These are phyloP conservation scores for Umbellularia californica DNA, from an alignment of 164 flowering plant genomes.

Conservation along the genomic window DNA sequence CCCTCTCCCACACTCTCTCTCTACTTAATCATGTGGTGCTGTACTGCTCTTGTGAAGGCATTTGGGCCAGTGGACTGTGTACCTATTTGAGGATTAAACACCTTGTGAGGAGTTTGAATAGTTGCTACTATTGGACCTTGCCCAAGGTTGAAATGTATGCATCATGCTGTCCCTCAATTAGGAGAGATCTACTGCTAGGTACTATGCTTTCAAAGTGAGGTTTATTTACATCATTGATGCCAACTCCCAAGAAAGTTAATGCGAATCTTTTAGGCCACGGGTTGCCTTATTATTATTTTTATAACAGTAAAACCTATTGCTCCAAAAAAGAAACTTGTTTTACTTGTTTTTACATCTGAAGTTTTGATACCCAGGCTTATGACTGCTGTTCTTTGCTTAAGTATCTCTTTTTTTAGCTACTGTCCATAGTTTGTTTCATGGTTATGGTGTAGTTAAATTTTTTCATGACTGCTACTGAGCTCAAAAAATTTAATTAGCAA, in stretches of 20 bases:
- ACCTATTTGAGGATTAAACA: neutral
- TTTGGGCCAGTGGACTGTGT: neutral
- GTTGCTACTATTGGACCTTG: neutral
- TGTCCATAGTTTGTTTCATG: neutral
- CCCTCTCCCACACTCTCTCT: too few species aligned
- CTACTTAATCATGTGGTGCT: neutral
- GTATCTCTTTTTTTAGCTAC: neutral
- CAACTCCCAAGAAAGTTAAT: neutral
- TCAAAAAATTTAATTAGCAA: too few species aligned
- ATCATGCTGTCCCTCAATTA: neutral
- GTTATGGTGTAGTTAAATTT: too few species aligned
- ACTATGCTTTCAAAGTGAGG: neutral
- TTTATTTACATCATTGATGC: too few species aligned
- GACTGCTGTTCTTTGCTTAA: neutral
- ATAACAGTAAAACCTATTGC: too few species aligned
- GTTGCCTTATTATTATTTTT: neutral
- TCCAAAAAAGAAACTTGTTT: too few species aligned
- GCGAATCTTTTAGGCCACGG: neutral
- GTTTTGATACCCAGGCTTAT: neutral
- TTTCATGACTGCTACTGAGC: neutral
- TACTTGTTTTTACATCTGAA: neutral
- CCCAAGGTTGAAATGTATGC: neutral
- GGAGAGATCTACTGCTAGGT: neutral
- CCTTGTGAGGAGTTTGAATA: neutral
- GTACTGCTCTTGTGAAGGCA: neutral